phyloP scores from a whole-genome alignment of 805 yeast species.

The Candida pseudofarinosa region DNA sequence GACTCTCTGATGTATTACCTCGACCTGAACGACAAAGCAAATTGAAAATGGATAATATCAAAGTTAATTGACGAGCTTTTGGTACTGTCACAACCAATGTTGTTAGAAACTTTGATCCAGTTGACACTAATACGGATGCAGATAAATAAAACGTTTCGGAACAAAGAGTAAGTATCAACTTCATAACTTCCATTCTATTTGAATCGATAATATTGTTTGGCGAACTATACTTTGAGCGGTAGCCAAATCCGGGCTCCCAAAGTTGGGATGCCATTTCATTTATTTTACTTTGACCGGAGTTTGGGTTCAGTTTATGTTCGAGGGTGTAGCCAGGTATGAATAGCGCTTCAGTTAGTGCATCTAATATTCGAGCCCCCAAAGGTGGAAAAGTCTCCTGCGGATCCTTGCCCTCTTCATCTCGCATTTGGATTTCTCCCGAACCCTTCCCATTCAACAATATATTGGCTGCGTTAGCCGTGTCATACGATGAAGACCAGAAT shows the following conservation, averaged over 20 bases:
- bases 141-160: constrained; percentile 57
- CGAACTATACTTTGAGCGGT: constrained; percentile 22
- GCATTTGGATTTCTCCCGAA: constrained; percentile 1
- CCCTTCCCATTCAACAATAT: neutral
- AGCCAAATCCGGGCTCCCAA: constrained; percentile 84
- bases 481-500: constrained; percentile 39
- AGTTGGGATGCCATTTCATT: constrained; percentile 16
- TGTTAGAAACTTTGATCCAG: constrained; percentile 62
- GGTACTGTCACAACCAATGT: constrained; percentile 49
- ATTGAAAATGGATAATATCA: constrained; percentile 70
- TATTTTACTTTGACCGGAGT: neutral
- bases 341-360: constrained; percentile 36
- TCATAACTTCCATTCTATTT: constrained; percentile 64
- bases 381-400: constrained; percentile 8
- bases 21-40: constrained; percentile 49
- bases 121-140: constrained; percentile 36
- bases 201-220: constrained; percentile 44
- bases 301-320: neutral
- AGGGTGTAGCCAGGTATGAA: constrained; percentile 58
- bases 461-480: constrained; percentile 20
- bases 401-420: constrained; percentile 13
- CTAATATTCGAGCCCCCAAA: constrained; percentile 35
- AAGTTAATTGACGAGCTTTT: constrained; percentile 43
- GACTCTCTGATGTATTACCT: constrained; percentile 38
- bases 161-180: constrained; percentile 55